These are phyloP conservation scores for Aspergillus sclerotioniger DNA, from an alignment of 495 filamentous ascomycete genomes.

Conservation along the genomic window DNA sequence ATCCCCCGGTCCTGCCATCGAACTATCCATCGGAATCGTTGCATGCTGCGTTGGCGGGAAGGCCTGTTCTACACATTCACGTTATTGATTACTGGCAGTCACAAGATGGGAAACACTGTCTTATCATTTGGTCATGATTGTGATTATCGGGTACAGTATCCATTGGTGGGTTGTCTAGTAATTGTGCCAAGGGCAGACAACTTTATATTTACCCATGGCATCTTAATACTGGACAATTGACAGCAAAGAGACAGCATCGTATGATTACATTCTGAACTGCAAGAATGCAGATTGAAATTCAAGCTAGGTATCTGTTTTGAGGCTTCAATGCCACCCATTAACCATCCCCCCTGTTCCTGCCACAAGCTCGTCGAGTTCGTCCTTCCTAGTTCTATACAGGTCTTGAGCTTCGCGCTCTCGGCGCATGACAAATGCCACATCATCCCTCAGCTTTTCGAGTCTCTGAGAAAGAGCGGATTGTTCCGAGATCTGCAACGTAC, in stretches of 20 bases:
- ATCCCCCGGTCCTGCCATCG: background rate
- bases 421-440: constrained; percentile 77
- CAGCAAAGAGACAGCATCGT: background rate
- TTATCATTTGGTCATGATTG: too few relatives aligned
- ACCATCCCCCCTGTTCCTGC: constrained; percentile 34
- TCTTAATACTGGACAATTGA: background rate
- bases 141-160: too few relatives aligned
- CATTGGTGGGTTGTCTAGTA: too few relatives aligned
- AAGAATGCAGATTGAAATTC: background rate
- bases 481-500: constrained; percentile 73
- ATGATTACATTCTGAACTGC: constrained; percentile 16
- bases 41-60: background rate
- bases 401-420: constrained; percentile 91
- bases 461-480: constrained; percentile 68
- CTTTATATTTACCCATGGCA: background rate
- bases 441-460: constrained; percentile 72
- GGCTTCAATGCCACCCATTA: constrained; percentile 45
- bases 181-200: too few relatives aligned
- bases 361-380: constrained; percentile 69
- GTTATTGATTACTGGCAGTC: too few relatives aligned
- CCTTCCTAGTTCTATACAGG: constrained; percentile 68
- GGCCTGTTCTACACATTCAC: background rate
- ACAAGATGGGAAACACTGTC: too few relatives aligned
- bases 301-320: constrained; percentile 2
- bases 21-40: background rate